Evolutionary conservation across 352 stramenopile species (phyloP).

Genomic region (Globisporangium irregulare): DNA sequence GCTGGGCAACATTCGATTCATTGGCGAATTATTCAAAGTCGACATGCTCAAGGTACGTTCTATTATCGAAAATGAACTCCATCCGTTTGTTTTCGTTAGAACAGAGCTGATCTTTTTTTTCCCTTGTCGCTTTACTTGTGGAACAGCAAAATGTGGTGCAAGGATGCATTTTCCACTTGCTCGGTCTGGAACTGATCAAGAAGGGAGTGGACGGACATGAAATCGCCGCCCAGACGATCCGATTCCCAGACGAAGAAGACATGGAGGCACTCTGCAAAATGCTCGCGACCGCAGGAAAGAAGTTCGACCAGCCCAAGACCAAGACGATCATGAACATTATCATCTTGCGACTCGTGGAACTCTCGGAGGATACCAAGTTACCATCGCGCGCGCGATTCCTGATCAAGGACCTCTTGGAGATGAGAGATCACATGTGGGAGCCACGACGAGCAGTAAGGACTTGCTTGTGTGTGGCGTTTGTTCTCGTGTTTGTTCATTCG

Average conservation of each 20-base stretch:
- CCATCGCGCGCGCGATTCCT: constrained; percentile 77
- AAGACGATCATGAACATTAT: constrained; percentile 85
- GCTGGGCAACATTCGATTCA: constrained; percentile 88
- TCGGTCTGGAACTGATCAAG: constrained; percentile 68
- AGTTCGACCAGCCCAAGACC: constrained; percentile 77
- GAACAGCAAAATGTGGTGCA: constrained; percentile 66
- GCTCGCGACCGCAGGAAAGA: constrained; percentile 80
- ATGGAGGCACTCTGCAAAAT: constrained; percentile 87
- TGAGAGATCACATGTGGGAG: constrained; percentile 85
- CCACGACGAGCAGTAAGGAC: constrained; percentile 60
- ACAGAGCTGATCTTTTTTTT: background rate
- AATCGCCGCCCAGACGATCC: constrained; percentile 56
- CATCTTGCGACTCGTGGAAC: constrained; percentile 80
- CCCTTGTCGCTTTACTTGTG: background rate
- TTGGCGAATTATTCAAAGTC: constrained; percentile 86
- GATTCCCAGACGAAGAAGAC: constrained; percentile 82
- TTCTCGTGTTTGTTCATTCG: background rate
- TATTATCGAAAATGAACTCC: background rate
- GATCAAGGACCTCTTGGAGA: constrained; percentile 83
- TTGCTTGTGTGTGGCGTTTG: background rate
- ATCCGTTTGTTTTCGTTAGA: background rate
- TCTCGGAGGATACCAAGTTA: constrained; percentile 70
- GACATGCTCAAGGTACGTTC: constrained; percentile 73
- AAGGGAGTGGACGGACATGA: constrained; percentile 32
- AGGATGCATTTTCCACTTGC: constrained; percentile 75